A percentile compares a stretch with the other conserved stretches of the same genome.
phyloP scores from a whole-genome alignment of 352 stramenopile genomes.

The Phytophthora chlamydospora region DNA sequence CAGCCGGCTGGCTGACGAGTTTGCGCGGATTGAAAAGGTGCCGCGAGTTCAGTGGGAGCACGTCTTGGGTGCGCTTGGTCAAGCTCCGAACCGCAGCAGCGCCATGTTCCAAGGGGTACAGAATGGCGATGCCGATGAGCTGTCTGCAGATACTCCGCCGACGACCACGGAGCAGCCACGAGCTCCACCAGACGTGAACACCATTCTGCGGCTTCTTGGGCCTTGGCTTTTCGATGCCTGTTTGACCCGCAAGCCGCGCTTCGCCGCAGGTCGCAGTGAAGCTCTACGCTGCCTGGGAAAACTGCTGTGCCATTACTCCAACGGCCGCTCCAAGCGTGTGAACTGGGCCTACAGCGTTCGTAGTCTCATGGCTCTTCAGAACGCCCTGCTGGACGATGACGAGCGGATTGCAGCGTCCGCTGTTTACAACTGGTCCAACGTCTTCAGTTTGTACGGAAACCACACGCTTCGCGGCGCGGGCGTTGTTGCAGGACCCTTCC shows the following conservation, averaged over 20 bases:
- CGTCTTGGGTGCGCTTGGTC: constrained; percentile 70
- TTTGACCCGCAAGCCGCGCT: constrained; percentile 72
- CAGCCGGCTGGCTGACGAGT: constrained; percentile 76
- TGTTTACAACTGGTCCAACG: constrained; percentile 85
- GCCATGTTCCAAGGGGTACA: constrained; percentile 52
- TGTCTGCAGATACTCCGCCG: constrained; percentile 15
- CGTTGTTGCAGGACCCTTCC: constrained; percentile 81
- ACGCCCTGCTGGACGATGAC: constrained; percentile 78
- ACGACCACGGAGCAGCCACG: constrained; percentile 42
- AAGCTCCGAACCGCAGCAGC: constrained; percentile 47
- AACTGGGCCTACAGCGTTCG: constrained; percentile 86
- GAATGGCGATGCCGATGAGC: constrained; percentile 37
- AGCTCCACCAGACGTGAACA: constrained; percentile 86
- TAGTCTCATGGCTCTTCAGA: constrained; percentile 84
- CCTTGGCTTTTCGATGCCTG: constrained; percentile 89
- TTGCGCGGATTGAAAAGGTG: constrained; percentile 71
- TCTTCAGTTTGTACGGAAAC: constrained; percentile 84
- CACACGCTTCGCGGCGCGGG: constrained; percentile 80
- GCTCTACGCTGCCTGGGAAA: constrained; percentile 79
- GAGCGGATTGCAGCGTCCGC: constrained; percentile 80
- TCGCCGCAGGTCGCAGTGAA: constrained; percentile 75
- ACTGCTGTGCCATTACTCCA: constrained; percentile 69
- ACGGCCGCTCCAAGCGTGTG: constrained; percentile 79
- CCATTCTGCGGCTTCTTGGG: constrained; percentile 76
- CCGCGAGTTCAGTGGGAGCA: constrained; percentile 78